These are phyloP conservation scores for Fusarium luffae DNA, from an alignment of 2,329 filamentous ascomycete genomes.

Conservation along the genomic window DNA sequence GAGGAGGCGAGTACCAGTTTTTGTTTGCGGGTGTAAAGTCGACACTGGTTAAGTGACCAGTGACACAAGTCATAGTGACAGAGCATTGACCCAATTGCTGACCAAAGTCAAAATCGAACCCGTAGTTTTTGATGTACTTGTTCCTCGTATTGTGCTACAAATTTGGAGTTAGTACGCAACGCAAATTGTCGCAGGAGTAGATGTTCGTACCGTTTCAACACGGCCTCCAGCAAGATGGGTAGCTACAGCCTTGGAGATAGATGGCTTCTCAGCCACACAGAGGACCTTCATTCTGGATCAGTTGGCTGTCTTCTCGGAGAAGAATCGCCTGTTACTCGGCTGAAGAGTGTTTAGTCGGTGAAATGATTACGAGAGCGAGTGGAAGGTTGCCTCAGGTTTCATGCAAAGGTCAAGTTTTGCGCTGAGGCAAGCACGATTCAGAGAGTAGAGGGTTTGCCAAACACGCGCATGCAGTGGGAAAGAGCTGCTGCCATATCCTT, in stretches of 20 bases:
- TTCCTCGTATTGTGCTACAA: conserved; percentile 74
- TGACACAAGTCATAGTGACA: conserved; percentile 94
- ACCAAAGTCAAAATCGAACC: conserved; percentile 89
- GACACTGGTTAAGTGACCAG: conserved; percentile 84
- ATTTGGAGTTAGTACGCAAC: conserved; percentile 36
- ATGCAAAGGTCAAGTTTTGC: conserved; percentile 9
- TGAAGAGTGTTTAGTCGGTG: neutral
- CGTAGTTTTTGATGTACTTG: conserved; percentile 92
- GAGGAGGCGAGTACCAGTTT: conserved; percentile 84
- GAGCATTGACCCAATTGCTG: conserved; percentile 81
- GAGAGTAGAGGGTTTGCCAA: conserved; percentile 6
- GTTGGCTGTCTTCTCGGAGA: neutral
- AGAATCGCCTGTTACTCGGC: neutral
- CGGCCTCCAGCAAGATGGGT: conserved; percentile 85
- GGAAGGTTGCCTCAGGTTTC: conserved; percentile 28
- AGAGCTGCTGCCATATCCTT: conserved; percentile 26
- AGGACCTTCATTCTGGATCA: conserved; percentile 60
- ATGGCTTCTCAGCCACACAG: conserved; percentile 77
- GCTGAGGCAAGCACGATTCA: conserved; percentile 27
- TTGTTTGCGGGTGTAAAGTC: conserved; percentile 81
- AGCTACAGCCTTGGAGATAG: conserved; percentile 94
- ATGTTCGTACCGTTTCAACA: conserved; percentile 71
- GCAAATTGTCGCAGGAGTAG: neutral
- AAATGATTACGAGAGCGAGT: conserved; percentile 12
- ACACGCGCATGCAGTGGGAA: conserved; percentile 13